These are phyloP conservation scores for Angomonas deanei DNA, from an alignment of 208 protist genomes.

Conservation along the genomic window DNA sequence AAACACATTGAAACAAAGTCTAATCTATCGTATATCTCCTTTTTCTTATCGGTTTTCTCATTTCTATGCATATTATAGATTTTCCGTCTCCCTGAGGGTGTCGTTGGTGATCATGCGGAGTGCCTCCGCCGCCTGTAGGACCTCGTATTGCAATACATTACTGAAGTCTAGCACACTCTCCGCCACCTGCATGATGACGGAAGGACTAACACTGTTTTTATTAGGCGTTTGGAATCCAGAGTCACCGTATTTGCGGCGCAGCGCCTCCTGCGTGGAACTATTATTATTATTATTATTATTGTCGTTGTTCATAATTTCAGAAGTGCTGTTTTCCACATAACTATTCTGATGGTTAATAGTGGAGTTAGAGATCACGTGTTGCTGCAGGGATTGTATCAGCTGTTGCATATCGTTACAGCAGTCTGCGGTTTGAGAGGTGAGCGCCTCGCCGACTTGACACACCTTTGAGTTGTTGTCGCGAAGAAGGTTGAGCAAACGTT, in stretches of 20 bases:
- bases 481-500: slow-evolving; percentile 20
- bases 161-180: slow-evolving; percentile 74
- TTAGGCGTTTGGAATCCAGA: no score
- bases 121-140: slow-evolving; percentile 29
- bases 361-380: no score
- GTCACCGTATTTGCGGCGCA: background rate
- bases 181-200: slow-evolving; percentile 46
- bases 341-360: no score
- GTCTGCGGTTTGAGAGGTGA: slow-evolving; percentile 33
- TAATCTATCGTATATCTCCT: no score
- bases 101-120: slow-evolving; percentile 27
- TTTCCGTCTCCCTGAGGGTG: slow-evolving; percentile 10
- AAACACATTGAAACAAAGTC: no score
- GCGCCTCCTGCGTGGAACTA: slow-evolving; percentile 10
- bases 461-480: slow-evolving; percentile 38
- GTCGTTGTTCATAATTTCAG: no score
- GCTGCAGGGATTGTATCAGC: slow-evolving; percentile 23
- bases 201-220: background rate
- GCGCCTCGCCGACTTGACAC: slow-evolving; percentile 29
- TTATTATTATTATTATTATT: slow-evolving; percentile 5
- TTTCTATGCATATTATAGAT: slow-evolving; percentile 3
- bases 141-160: slow-evolving; percentile 50
- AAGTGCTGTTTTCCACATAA: no score
- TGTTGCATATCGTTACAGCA: slow-evolving; percentile 60
- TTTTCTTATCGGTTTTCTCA: background rate